phyloP scores from a whole-genome alignment of 176 grass and related monocot species.

The Saccharum spontaneum region DNA sequence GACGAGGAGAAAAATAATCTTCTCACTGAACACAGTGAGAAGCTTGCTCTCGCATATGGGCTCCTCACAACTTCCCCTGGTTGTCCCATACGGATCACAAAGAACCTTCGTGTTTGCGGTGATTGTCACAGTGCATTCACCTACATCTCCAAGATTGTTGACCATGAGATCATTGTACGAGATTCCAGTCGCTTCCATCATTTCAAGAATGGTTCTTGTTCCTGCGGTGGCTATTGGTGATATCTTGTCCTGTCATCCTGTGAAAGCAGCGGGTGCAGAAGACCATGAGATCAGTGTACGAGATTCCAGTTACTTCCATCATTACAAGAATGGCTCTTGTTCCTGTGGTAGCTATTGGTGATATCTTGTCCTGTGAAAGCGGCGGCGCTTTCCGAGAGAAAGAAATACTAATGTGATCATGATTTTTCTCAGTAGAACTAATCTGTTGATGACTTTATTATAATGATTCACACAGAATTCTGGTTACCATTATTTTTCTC shows the following conservation, averaged over 20 bases:
- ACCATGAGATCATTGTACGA: constrained; percentile 86
- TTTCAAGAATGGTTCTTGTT: constrained; percentile 77
- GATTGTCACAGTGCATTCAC: constrained; percentile 86
- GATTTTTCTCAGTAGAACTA: constrained; percentile 15
- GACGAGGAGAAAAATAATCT: constrained; percentile 85
- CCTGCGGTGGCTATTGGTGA: constrained; percentile 81
- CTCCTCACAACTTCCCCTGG: constrained; percentile 67
- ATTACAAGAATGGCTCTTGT: constrained; percentile 74
- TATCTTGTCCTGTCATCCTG: neutral
- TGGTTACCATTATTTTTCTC: neutral
- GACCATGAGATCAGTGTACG: constrained; percentile 86
- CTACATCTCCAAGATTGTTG: constrained; percentile 72
- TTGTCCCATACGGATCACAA: constrained; percentile 77
- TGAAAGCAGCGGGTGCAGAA: neutral
- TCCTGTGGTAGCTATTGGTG: constrained; percentile 83
- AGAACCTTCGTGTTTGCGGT: constrained; percentile 80
- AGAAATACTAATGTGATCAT: neutral
- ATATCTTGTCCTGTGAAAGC: neutral
- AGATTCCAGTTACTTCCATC: constrained; percentile 86
- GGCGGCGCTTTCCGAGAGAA: neutral
- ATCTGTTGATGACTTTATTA: constrained; percentile 22
- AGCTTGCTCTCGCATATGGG: constrained; percentile 80
- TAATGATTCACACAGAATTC: constrained; percentile 1
- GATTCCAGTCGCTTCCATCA: constrained; percentile 90
- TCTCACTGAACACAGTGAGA: constrained; percentile 80